These are phyloP conservation scores for Myxozyma monticola DNA, from an alignment of 805 yeast species.

Conservation along the genomic window DNA sequence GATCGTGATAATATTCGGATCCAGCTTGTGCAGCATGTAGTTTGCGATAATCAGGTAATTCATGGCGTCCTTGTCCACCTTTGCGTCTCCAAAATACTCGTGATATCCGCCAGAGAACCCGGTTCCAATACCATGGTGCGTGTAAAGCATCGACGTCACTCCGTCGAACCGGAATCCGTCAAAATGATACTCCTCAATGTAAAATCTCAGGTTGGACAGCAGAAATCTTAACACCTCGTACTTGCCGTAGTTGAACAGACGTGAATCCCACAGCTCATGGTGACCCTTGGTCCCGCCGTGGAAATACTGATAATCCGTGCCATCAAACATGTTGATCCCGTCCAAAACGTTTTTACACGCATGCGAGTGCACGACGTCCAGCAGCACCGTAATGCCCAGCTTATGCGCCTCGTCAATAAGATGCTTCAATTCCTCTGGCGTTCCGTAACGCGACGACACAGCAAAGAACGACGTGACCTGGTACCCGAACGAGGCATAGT, in stretches of 20 bases:
- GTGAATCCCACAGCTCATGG: conserved; percentile 95
- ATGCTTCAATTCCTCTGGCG: conserved; percentile 92
- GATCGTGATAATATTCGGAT: conserved; percentile 64
- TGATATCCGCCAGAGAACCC: conserved; percentile 88
- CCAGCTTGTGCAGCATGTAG: conserved; percentile 59
- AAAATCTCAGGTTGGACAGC: conserved; percentile 79
- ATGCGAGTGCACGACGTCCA: conserved; percentile 95
- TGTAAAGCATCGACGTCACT: conserved; percentile 87
- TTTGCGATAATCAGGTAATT: conserved; percentile 90
- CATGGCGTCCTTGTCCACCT: conserved; percentile 83
- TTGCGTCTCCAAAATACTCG: conserved; percentile 74
- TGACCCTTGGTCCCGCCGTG: conserved; percentile 87
- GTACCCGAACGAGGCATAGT: conserved; percentile 97
- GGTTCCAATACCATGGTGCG: conserved; percentile 89
- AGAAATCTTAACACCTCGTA: conserved; percentile 89
- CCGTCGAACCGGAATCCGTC: conserved; percentile 98
- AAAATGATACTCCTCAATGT: conserved; percentile 76
- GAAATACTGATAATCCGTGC: conserved; percentile 92
- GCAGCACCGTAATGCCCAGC: conserved; percentile 77
- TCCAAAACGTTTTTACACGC: conserved; percentile 93
- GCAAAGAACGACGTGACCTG: conserved; percentile 94
- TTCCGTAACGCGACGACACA: conserved; percentile 82
- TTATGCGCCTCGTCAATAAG: conserved; percentile 90
- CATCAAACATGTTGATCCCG: conserved; percentile 90
- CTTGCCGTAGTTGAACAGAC: conserved; percentile 86